Evolutionary conservation across 2,329 filamentous ascomycete species (phyloP).

Genomic region (Cephalotrichum gorgonifer): DNA sequence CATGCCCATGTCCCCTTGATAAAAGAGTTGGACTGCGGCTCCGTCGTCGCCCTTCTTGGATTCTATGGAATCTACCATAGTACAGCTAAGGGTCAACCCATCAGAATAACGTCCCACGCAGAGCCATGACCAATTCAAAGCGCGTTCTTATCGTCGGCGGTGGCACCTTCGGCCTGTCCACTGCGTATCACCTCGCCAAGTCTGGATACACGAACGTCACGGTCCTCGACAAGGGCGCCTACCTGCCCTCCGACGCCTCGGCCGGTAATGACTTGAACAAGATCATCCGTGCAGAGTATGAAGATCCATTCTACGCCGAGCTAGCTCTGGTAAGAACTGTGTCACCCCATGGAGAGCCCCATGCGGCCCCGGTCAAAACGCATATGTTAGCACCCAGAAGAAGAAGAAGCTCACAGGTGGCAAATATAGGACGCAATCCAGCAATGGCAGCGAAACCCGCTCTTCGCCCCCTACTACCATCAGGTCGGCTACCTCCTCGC

Average conservation of each 20-base stretch:
- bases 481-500: slow-evolving; percentile 29
- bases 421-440: neutral
- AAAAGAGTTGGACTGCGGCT: neutral
- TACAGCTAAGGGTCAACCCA: too few species aligned
- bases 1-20: too few species aligned
- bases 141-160: neutral
- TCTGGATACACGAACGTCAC: slow-evolving; percentile 11
- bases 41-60: neutral
- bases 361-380: too few species aligned
- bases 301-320: slow-evolving; percentile 16
- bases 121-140: neutral
- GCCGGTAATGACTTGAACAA: slow-evolving; percentile 23
- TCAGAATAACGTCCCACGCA: neutral
- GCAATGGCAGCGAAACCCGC: neutral
- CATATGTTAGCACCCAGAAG: too few species aligned
- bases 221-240: slow-evolving; percentile 8
- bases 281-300: slow-evolving; percentile 25
- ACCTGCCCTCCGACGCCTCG: slow-evolving; percentile 8
- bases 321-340: slow-evolving; percentile 14
- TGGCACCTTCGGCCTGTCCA: slow-evolving; percentile 23
- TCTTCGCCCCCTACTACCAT: slow-evolving; percentile 30
- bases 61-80: too few species aligned
- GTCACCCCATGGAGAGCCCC: neutral
- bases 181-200: slow-evolving; percentile 18
- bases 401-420: too few species aligned